Conservation (phyloP, 768 basidiomycete species). For the Cyathus striatus region DNA sequence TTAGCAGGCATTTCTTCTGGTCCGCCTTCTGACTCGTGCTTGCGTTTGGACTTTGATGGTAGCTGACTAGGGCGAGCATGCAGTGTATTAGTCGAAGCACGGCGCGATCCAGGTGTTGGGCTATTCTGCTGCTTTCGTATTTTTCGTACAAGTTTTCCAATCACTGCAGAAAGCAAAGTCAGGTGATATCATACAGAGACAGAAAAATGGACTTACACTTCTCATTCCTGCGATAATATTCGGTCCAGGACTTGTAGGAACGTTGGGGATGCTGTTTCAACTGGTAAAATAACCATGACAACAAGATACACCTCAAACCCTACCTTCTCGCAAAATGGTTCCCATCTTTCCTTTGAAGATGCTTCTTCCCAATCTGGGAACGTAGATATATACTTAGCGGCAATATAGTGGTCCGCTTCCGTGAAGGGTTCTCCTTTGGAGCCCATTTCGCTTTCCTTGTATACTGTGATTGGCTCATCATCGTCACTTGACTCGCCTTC, state of each 20-base stretch:
- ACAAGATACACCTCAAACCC: too few species aligned
- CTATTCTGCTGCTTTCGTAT: constrained; percentile 23
- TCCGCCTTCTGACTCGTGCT: constrained; percentile 21
- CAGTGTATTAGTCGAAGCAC: constrained; percentile 10
- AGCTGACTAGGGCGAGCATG: constrained; percentile 24
- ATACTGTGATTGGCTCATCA: constrained; percentile 26
- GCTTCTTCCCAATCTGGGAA: constrained; percentile 39
- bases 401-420: constrained; percentile 56
- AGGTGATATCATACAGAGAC: constrained; percentile 1
- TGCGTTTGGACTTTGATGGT: constrained; percentile 27
- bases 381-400: constrained; percentile 55
- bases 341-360: constrained; percentile 47
- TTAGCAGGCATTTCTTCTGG: constrained; percentile 15
- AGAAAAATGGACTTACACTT: constrained; percentile 27
- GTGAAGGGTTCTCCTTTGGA: constrained; percentile 41
- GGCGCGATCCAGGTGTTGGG: constrained; percentile 9
- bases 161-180: constrained; percentile 16
- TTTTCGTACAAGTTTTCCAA: constrained; percentile 31
- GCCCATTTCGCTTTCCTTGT: constrained; percentile 49
- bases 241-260: constrained; percentile 53
- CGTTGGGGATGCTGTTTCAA: constrained; percentile 57
- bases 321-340: constrained; percentile 47
- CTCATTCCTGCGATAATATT: constrained; percentile 52
- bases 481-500: constrained; percentile 28
- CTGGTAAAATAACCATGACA: too few species aligned